These are phyloP conservation scores for Pyrus bretschneideri DNA, from an alignment of 306 rosid genomes.

Conservation along the genomic window DNA sequence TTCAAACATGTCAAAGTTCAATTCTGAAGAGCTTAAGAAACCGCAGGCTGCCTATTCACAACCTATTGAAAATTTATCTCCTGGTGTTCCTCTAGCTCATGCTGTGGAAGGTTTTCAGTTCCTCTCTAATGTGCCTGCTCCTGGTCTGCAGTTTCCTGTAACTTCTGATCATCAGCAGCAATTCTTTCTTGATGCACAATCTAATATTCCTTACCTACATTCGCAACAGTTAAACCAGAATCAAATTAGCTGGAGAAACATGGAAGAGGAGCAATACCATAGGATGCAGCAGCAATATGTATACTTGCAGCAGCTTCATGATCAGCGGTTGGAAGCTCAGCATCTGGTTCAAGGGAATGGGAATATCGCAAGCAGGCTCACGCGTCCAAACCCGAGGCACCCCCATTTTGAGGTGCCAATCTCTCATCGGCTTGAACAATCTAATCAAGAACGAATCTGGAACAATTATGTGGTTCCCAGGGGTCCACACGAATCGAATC, in stretches of 20 bases:
- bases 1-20: slow-evolving; percentile 17
- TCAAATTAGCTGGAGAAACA: slow-evolving; percentile 37
- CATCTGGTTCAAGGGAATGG: slow-evolving; percentile 30
- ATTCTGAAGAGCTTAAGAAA: slow-evolving; percentile 25
- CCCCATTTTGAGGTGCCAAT: slow-evolving; percentile 31
- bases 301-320: slow-evolving; percentile 32
- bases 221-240: slow-evolving; percentile 24
- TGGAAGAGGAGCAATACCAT: slow-evolving; percentile 28
- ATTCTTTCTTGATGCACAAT: slow-evolving; percentile 16
- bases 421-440: slow-evolving; percentile 26
- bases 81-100: slow-evolving; percentile 18
- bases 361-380: slow-evolving; percentile 12
- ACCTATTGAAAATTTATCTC: slow-evolving; percentile 12
- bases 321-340: slow-evolving; percentile 30
- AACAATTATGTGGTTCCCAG: slow-evolving; percentile 17
- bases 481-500: slow-evolving; percentile 24
- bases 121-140: slow-evolving; percentile 28
- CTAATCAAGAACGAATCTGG: slow-evolving; percentile 24
- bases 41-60: slow-evolving; percentile 10
- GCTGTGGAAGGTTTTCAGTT: slow-evolving; percentile 22
- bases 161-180: slow-evolving; percentile 36
- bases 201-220: slow-evolving; percentile 22
- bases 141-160: slow-evolving; percentile 34
- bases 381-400: slow-evolving; percentile 18
- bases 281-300: slow-evolving; percentile 22